These are phyloP conservation scores for Suillus subalutaceus DNA, from an alignment of 768 basidiomycete species.

Conservation along the genomic window DNA sequence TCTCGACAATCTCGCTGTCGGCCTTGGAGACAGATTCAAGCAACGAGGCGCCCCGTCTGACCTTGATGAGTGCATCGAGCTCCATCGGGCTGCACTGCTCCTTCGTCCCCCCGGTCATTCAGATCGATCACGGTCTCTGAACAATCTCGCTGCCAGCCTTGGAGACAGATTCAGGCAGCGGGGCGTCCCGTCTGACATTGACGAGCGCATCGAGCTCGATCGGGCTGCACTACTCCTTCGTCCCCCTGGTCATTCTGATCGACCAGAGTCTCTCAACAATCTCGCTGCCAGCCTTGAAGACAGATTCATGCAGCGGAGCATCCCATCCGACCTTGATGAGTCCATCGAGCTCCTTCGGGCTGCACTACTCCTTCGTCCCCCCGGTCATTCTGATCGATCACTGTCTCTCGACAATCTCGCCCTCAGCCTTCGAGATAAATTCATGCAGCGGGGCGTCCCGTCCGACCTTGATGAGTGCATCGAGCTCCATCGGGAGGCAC, in stretches of 20 bases:
- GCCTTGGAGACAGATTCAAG: conserved; percentile 13
- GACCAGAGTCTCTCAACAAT: too few species aligned
- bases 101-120: background rate
- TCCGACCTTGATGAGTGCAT: too few species aligned
- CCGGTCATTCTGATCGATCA: background rate
- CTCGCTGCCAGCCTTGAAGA: too few species aligned
- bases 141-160: background rate
- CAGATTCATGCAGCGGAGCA: too few species aligned
- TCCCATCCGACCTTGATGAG: too few species aligned
- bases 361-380: background rate
- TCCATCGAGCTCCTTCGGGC: background rate
- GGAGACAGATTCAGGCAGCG: background rate
- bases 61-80: too few species aligned
- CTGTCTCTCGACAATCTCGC: background rate
- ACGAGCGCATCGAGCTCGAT: too few species aligned
- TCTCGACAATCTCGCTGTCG: conserved; percentile 19
- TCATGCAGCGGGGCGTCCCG: too few species aligned
- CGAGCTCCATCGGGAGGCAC: too few species aligned
- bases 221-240: too few species aligned
- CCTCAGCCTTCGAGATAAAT: background rate
- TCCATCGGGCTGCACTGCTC: background rate
- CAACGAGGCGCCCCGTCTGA: conserved; percentile 14
- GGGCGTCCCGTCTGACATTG: too few species aligned
- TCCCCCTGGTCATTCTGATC: too few species aligned
- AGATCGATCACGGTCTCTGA: background rate